Conservation (phyloP, 768 basidiomycete genomes). For the Mycena venus region DNA sequence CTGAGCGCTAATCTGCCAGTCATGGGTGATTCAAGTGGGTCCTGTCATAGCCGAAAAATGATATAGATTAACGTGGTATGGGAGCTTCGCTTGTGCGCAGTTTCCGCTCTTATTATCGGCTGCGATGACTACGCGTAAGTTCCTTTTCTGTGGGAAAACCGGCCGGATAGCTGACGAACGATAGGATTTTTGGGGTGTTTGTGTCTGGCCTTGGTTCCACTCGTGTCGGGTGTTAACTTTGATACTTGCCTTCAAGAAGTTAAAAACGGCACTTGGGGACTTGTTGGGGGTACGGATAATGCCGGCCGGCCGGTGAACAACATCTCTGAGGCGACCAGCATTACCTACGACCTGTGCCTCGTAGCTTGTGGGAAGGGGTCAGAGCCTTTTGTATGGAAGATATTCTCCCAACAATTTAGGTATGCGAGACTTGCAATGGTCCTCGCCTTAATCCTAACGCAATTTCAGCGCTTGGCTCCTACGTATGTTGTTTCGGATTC, state of each 20-base stretch:
- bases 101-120: neutral
- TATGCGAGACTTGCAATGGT: neutral
- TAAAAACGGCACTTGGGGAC: constrained; percentile 13
- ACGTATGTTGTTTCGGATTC: constrained; percentile 11
- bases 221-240: constrained; percentile 23
- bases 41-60: too few species aligned
- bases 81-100: neutral
- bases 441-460: too few species aligned
- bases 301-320: constrained; percentile 32
- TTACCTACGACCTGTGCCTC: constrained; percentile 41
- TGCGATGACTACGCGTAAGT: neutral
- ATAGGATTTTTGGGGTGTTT: neutral
- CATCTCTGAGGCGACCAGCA: constrained; percentile 37
- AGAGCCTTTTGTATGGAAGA: constrained; percentile 40
- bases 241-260: constrained; percentile 22
- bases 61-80: too few species aligned
- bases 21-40: too few species aligned
- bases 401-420: constrained; percentile 50
- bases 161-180: neutral
- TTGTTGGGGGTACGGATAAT: constrained; percentile 31
- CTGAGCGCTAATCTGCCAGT: too few species aligned
- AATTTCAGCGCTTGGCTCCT: constrained; percentile 50
- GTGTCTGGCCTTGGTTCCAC: neutral
- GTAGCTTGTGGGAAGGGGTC: constrained; percentile 35
- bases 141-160: neutral